These are phyloP conservation scores for Phenoliferia sp. DNA, from an alignment of 1,284 basidiomycete species.

Conservation along the genomic window DNA sequence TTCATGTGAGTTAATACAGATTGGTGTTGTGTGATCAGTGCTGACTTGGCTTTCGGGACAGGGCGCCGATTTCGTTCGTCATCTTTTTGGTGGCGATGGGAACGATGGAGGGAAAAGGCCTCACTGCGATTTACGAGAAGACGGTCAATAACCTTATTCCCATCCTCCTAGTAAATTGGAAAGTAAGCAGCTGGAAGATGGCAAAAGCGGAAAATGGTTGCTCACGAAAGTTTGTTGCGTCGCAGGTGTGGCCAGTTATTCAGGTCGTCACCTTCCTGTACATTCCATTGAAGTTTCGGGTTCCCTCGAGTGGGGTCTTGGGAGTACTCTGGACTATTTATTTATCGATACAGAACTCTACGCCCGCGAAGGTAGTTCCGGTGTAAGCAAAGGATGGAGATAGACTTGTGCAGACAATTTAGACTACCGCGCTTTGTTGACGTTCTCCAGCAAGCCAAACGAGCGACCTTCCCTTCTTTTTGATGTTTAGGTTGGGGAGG, in stretches of 20 bases:
- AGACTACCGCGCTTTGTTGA: background rate
- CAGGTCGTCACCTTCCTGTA: slow-evolving; percentile 14
- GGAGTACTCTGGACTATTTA: slow-evolving; percentile 15
- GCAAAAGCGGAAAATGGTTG: background rate
- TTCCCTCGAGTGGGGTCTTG: slow-evolving; percentile 5
- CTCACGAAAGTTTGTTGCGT: background rate
- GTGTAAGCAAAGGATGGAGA: too few relatives aligned
- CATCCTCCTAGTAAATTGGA: slow-evolving; percentile 7
- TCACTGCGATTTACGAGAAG: background rate
- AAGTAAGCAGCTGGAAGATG: background rate
- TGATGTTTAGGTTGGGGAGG: background rate
- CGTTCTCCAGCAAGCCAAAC: background rate
- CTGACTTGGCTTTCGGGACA: background rate
- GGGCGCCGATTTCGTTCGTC: slow-evolving; percentile 19
- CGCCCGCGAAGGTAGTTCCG: background rate
- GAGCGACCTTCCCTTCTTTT: background rate
- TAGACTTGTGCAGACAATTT: too few relatives aligned
- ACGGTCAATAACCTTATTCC: slow-evolving; percentile 1
- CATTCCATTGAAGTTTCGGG: slow-evolving; percentile 14
- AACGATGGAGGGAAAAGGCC: slow-evolving; percentile 7
- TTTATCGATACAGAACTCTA: background rate
- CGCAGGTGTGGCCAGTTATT: slow-evolving; percentile 13
- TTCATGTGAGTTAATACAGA: slow-evolving; percentile 7
- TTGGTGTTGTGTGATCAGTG: background rate
- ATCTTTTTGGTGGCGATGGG: slow-evolving; percentile 15